Evolutionary conservation across 176 grass and related monocot species (phyloP).

Genomic region (Tillandsia fasciculata): DNA sequence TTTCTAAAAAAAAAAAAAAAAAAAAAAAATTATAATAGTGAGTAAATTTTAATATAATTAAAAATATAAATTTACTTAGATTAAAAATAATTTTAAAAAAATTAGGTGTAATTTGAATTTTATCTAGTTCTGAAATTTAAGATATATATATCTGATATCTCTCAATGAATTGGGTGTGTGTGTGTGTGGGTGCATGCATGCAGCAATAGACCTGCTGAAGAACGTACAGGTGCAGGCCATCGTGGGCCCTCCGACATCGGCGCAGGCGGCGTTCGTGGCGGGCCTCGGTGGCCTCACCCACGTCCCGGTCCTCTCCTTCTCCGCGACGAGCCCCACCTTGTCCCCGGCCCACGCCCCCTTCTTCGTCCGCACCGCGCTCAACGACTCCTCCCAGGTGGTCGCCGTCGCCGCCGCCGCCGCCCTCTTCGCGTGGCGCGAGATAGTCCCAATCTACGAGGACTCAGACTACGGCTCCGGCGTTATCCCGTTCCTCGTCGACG

Average conservation of each 20-base stretch:
- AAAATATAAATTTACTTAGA: too few species aligned
- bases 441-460: constrained; percentile 38
- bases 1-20: too few species aligned
- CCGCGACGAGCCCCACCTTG: constrained; percentile 29
- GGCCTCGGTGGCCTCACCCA: constrained; percentile 28
- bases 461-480: constrained; percentile 39
- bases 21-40: too few species aligned
- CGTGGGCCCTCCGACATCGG: constrained; percentile 33
- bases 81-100: too few species aligned
- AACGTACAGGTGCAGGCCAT: constrained; percentile 28
- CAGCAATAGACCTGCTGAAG: constrained; percentile 40
- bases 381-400: constrained; percentile 32
- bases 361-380: constrained; percentile 37
- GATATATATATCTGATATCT: too few species aligned
- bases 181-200: neutral
- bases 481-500: constrained; percentile 33
- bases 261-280: constrained; percentile 36
- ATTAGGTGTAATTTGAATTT: too few species aligned
- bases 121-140: too few species aligned
- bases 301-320: constrained; percentile 42
- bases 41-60: too few species aligned
- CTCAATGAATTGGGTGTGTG: too few species aligned
- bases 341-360: constrained; percentile 24
- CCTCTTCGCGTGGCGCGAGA: constrained; percentile 25
- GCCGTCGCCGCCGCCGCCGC: constrained; percentile 30